Evolutionary conservation across 768 basidiomycete species (phyloP).

Genomic region (Galerina sulciceps): DNA sequence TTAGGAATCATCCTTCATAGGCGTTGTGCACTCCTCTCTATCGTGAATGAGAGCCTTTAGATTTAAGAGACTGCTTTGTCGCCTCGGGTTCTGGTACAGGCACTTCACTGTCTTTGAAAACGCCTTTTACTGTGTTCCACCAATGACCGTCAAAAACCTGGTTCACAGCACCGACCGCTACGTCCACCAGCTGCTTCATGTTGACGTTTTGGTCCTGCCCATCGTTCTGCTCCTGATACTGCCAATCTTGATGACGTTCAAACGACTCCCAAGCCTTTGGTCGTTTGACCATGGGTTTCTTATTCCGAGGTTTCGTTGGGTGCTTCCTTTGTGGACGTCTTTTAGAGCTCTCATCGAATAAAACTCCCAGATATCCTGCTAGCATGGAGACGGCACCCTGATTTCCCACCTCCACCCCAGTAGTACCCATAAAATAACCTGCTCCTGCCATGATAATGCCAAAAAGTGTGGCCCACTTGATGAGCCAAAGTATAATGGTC

Average conservation of each 20-base stretch:
- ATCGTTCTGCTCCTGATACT: slow-evolving; percentile 37
- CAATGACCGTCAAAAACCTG: slow-evolving; percentile 21
- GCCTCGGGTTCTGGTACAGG: background rate
- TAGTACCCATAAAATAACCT: slow-evolving; percentile 56
- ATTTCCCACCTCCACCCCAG: slow-evolving; percentile 33
- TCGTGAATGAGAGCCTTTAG: slow-evolving; percentile 33
- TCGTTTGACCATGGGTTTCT: slow-evolving; percentile 22
- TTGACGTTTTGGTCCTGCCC: slow-evolving; percentile 6
- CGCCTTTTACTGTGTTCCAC: slow-evolving; percentile 14
- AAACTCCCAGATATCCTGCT: slow-evolving; percentile 36
- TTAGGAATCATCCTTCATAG: background rate
- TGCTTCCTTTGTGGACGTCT: background rate
- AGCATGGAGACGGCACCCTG: slow-evolving; percentile 43
- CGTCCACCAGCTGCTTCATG: slow-evolving; percentile 18
- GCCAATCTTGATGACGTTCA: slow-evolving; percentile 63
- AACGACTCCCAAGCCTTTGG: slow-evolving; percentile 73
- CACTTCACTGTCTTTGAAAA: background rate
- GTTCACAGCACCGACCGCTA: slow-evolving; percentile 17
- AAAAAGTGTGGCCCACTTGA: slow-evolving; percentile 78
- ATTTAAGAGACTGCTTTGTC: background rate
- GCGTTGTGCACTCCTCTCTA: slow-evolving; percentile 20
- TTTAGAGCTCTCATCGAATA: slow-evolving; percentile 29
- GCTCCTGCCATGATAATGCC: slow-evolving; percentile 53
- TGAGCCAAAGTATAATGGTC: slow-evolving; percentile 65
- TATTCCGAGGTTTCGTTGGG: slow-evolving; percentile 12